Evolutionary conservation across 2,329 filamentous ascomycete genomes (phyloP).

Genomic region (Huntiella savannae): DNA sequence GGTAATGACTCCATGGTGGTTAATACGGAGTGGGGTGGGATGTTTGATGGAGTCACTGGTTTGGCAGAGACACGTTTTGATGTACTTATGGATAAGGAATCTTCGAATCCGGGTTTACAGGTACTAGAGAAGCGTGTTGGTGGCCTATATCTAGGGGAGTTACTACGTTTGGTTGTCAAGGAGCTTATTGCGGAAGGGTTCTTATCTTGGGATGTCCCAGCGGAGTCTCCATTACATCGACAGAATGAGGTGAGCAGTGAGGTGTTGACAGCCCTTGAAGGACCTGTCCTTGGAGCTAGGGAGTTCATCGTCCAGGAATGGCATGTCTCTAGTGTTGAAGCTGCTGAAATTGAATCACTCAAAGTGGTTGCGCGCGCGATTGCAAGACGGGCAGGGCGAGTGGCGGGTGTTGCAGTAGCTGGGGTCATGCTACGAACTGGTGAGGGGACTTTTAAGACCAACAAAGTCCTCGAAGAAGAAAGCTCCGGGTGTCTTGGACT

Average conservation of each 20-base stretch:
- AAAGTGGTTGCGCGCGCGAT: constrained; percentile 26
- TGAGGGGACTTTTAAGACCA: no score
- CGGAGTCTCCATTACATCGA: constrained; percentile 26
- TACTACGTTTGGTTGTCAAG: constrained; percentile 46
- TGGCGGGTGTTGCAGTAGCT: constrained; percentile 14
- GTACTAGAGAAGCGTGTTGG: constrained; percentile 74
- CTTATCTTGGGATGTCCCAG: not conserved
- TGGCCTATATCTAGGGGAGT: constrained; percentile 64
- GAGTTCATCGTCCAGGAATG: no score
- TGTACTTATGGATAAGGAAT: constrained; percentile 42
- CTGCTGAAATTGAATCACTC: not conserved
- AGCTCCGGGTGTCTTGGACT: no score
- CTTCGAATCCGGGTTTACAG: constrained; percentile 55
- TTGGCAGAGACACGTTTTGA: constrained; percentile 56
- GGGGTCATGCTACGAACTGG: constrained; percentile 14
- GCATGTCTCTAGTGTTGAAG: not conserved
- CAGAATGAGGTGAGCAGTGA: constrained; percentile 52
- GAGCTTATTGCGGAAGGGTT: constrained; percentile 16
- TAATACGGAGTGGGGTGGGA: constrained; percentile 63
- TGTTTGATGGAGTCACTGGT: constrained; percentile 46
- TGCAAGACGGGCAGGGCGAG: constrained; percentile 13
- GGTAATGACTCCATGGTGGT: constrained; percentile 56
- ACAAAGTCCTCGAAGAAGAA: no score
- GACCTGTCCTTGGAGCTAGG: constrained; percentile 24
- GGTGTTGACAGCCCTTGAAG: constrained; percentile 34